phyloP scores from a whole-genome alignment of 768 basidiomycete species.

The Hirschioporus abietinus region DNA sequence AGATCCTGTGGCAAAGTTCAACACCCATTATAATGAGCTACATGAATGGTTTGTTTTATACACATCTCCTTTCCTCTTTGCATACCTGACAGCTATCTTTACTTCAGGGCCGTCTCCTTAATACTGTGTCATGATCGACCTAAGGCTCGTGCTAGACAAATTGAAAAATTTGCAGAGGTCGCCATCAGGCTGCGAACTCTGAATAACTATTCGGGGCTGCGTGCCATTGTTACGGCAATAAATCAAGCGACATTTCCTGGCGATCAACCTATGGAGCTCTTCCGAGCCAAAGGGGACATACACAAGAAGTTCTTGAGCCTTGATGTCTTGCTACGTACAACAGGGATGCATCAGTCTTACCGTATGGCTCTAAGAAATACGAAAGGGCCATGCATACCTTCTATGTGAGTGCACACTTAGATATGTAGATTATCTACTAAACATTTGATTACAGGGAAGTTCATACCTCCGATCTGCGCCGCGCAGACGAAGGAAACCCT shows the following conservation, averaged over 20 bases:
- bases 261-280: constrained; percentile 69
- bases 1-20: constrained; percentile 72
- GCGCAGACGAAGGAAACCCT: constrained; percentile 78
- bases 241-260: constrained; percentile 76
- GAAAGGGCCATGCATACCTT: constrained; percentile 84
- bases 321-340: constrained; percentile 78
- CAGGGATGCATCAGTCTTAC: constrained; percentile 85
- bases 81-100: constrained; percentile 8
- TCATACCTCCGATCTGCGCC: constrained; percentile 84
- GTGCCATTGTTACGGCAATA: constrained; percentile 92
- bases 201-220: constrained; percentile 91
- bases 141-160: constrained; percentile 68
- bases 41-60: constrained; percentile 62
- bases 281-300: constrained; percentile 61
- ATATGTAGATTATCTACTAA: constrained; percentile 12
- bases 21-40: constrained; percentile 74
- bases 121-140: constrained; percentile 84
- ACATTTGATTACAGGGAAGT: constrained; percentile 59
- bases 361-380: constrained; percentile 82
- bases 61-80: constrained; percentile 4
- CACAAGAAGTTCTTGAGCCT: constrained; percentile 78
- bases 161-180: constrained; percentile 86
- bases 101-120: constrained; percentile 77
- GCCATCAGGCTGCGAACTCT: constrained; percentile 71
- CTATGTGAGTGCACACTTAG: constrained; percentile 42